These are phyloP conservation scores for Geoglossum glabrum DNA, from an alignment of 495 filamentous ascomycete genomes.

Conservation along the genomic window DNA sequence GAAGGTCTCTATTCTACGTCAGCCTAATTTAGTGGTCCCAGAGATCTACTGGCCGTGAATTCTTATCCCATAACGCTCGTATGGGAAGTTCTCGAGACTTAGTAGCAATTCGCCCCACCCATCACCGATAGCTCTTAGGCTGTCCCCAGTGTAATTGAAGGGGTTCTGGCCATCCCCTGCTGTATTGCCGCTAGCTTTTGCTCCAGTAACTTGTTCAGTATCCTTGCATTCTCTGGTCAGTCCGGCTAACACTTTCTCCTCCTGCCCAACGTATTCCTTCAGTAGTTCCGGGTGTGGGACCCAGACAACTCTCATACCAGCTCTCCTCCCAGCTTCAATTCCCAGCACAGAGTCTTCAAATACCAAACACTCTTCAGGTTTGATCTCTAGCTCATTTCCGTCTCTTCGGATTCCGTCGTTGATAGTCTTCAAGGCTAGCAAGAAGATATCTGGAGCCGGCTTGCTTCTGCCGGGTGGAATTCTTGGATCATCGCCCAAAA, in stretches of 20 bases:
- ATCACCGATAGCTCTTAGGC: conserved; percentile 40
- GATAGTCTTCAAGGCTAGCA: conserved; percentile 67
- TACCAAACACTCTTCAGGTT: conserved; percentile 75
- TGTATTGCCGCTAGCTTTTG: conserved; percentile 14
- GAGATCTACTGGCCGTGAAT: neutral
- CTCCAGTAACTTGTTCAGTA: conserved; percentile 11
- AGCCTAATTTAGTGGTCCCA: neutral
- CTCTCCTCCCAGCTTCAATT: conserved; percentile 74
- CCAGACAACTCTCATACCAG: conserved; percentile 93
- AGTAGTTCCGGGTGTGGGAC: conserved; percentile 66
- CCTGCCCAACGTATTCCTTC: conserved; percentile 52
- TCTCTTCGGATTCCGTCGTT: conserved; percentile 31
- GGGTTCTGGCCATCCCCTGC: conserved; percentile 22
- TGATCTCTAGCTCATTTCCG: conserved; percentile 44
- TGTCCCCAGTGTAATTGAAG: conserved; percentile 8
- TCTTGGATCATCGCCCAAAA: conserved; percentile 72
- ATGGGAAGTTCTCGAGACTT: conserved; percentile 52
- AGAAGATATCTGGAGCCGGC: conserved; percentile 85
- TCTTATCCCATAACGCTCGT: conserved; percentile 38
- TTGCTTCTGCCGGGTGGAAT: conserved; percentile 71
- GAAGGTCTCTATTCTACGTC: neutral
- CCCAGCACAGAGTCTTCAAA: conserved; percentile 92
- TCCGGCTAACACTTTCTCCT: conserved; percentile 69
- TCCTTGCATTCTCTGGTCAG: conserved; percentile 46
- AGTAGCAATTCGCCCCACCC: conserved; percentile 47